Base-by-base conservation (phyloP, 2,329 filamentous ascomycete genomes). In the Xylaria sp. region DNA sequence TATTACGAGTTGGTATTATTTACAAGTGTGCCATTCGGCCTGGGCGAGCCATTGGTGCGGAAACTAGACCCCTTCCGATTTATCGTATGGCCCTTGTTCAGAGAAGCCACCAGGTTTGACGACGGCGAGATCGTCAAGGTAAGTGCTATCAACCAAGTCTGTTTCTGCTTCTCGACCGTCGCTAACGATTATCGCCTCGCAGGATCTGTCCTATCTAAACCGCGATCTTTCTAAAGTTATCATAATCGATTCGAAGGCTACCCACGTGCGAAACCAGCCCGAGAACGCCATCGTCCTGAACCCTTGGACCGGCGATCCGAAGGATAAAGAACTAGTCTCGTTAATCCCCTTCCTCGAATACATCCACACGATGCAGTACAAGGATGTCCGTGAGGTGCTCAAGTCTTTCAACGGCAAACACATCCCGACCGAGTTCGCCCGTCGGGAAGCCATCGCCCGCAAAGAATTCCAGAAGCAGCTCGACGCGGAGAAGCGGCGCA, bases 1-100 rank as follows among this genome's bases (percentile, higher is more conserved):
- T 97, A 99, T 81, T 99, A 97, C 71, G 94, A 99, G 74, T 81
- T 99, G 50, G 94, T 97, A 48, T 85, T 99, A 61, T 99, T 97
- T 77, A 99, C 94, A 26, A 90, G 85, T 38, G 88, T 94, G 43
- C 92, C 93, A 0, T 91, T 87, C 67, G 87, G 86, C 68, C 89
- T 91, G 70, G 93, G 87, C 22, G 92, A 97, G 64, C 91, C 91
- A 20, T 83, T 99, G 47, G 85, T 97, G 62, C 87, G 91, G 67
- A 99, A 99, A 75, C 80, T 99, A 56, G 94, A 99, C 70, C 94
- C 93, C 34, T 97, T 90, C 80, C 90, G 89, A 66, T 91, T 97
- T 72, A 92, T 97, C 71, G 89, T 92, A 77, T 97, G 92, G 89
- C 92, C 92, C 1, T 78, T 99, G 44, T 97, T 91, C 79, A 85